Conservation (phyloP, 2,329 filamentous ascomycete species). For the Emergomyces orientalis region DNA sequence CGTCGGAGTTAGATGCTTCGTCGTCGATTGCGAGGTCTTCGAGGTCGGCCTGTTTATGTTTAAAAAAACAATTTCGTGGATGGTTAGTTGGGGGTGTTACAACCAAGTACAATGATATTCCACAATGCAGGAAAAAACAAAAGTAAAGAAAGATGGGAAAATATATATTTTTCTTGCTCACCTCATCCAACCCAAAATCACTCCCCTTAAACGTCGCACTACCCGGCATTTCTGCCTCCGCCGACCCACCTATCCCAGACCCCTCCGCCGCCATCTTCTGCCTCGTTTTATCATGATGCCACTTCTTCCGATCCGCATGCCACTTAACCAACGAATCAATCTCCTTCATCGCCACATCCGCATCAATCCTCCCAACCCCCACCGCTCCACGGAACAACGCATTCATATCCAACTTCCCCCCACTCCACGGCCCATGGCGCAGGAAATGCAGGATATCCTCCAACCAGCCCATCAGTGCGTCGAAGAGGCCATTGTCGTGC, state of each 20-base stretch:
- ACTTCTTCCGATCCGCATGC: conserved; percentile 94
- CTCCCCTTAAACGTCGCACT: conserved; percentile 57
- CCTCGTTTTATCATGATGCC: conserved; percentile 94
- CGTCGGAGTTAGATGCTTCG: conserved; percentile 53
- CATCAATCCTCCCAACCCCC: conserved; percentile 58
- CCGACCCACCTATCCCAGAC: conserved; percentile 34
- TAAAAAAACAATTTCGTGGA: too few relatives aligned
- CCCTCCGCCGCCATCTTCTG: conserved; percentile 94
- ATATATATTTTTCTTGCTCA: too few relatives aligned
- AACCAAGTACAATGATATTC: too few relatives aligned
- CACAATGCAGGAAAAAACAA: conserved; percentile 12
- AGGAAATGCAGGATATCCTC: conserved; percentile 92
- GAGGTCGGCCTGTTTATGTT: conserved; percentile 52
- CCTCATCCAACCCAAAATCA: conserved; percentile 83
- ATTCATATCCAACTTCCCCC: conserved; percentile 87
- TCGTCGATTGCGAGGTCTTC: conserved; percentile 78
- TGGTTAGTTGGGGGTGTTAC: too few relatives aligned
- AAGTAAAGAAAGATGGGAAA: conserved; percentile 8
- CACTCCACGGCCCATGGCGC: conserved; percentile 65
- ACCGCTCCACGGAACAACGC: conserved; percentile 77
- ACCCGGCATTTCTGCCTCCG: conserved; percentile 43
- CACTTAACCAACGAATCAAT: conserved; percentile 81
- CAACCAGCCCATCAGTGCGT: conserved; percentile 93
- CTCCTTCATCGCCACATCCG: conserved; percentile 62
- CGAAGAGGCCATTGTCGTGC: conserved; percentile 93